Evolutionary conservation across 1,284 basidiomycete species (phyloP), one percentile per base, ranked within the genome.

Genomic region (Ganoderma boninense): DNA sequence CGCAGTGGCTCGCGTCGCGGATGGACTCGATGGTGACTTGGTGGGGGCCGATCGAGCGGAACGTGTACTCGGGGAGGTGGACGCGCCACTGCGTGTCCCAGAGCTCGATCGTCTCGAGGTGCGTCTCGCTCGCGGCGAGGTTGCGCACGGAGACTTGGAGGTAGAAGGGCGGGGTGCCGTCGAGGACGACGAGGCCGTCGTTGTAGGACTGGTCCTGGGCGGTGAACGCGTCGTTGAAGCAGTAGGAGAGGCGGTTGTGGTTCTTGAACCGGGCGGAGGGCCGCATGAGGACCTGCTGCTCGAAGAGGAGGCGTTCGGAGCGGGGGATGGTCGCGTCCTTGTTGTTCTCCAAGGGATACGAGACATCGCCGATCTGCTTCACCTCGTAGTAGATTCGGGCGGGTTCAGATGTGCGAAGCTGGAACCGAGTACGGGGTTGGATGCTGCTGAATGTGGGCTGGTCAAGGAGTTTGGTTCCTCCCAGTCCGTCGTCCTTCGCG

Each of bases 371-470:
- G 26, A 99, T 89, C 76, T 94, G 92, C 73, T 93, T 91, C 73
- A 99, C 92, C 78, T 95, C 92, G 80, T 99, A 99, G 77, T 89
- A 92, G 78, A 97, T 94, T 68, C 90, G 87, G 3, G 97, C 97
- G 1, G 95, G 87, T 46, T 88, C 87, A 0, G 90, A 88, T 0
- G 95, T 97, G 69, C 91, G 91, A 32, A 99, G 87, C 74, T 97
- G 95, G 79, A 98, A 91, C 44, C 95, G 89, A 10, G 95, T 94
- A 26, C 87, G 88, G 18, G 90, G 85, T 78, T 97, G 94, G 29
- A 97, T 95, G 76, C 94, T 95, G 79, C 93, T 96, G 82, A 97
- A 93, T 0, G 88, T 90, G 1, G 93, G 92, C 73, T 92, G 90
- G 68, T 91, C 89, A 32, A 92, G 80, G 49, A 93, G 84, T 70